Evolutionary conservation across 768 basidiomycete genomes (phyloP), one percentile per base, ranked within the genome.

Genomic region (Hypholoma fasciculare): DNA sequence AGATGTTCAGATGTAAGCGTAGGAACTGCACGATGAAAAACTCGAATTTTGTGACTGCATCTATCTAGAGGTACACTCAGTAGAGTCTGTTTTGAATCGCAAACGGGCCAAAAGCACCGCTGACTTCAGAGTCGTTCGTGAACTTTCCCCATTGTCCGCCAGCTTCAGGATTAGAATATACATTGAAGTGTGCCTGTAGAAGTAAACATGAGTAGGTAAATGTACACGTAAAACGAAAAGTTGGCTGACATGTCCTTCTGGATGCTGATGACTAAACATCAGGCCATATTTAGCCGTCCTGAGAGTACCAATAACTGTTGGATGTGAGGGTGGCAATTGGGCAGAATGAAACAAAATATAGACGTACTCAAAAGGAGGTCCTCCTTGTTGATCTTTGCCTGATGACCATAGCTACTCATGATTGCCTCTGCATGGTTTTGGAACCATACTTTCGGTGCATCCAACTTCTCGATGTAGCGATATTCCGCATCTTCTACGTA

Each of bases 81-180:
- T 46, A 9, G 52, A 46, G 30, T 60, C 59, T 9, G 49, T 30
- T 39, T 54, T 57, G 39, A 58, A 52, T 14, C 49, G 39, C 57
- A 60, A 26, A 27, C 50, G 40, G 16, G 56, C 60, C 12, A 52
- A 38, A 23, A 61, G 47, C 19, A 54, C 52, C 20, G 53, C 43
- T 13, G 38, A 58, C 46, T 53, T 52, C 50, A 12, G 40, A 20
- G 54, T 60, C 58, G 3, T 56, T 58, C 27, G 59, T 57, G 36
- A 68, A 68, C 48, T 57, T 61, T n/a, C 67, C 67, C 67, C 67
- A 68, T n/a, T 65, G 62, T 26, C 54, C 46, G 26, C 63, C 61
- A n/a, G 56, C 53, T 53, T 61, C 62, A 13, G 59, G 61, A 19
- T 60, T 62, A 6, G 56, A 55, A 19, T 60, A 66, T 11, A 59